These are phyloP conservation scores for Neolentinus lepideus DNA, from an alignment of 1,284 basidiomycete genomes.

Conservation along the genomic window DNA sequence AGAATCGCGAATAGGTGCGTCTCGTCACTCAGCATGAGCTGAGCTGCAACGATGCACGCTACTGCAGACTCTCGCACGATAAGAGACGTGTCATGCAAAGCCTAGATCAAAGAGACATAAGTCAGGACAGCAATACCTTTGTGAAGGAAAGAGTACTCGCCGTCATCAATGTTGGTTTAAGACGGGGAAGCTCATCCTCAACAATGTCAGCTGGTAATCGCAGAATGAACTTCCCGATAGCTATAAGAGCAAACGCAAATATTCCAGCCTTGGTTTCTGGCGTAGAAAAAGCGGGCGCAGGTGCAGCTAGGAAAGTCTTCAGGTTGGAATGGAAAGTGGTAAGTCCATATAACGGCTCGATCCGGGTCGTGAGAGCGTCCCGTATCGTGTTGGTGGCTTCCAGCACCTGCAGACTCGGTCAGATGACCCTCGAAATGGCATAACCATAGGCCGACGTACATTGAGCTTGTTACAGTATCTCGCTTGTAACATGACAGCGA, in stretches of 20 bases:
- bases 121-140: slow-evolving; percentile 3
- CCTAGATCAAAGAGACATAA: slow-evolving; percentile 29
- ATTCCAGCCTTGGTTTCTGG: slow-evolving; percentile 52
- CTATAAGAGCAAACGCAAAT: slow-evolving; percentile 75
- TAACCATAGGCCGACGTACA: slow-evolving; percentile 32
- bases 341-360: slow-evolving; percentile 78
- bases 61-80: slow-evolving; percentile 78
- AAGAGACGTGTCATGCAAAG: slow-evolving; percentile 66
- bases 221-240: slow-evolving; percentile 73
- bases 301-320: slow-evolving; percentile 50
- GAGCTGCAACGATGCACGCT: slow-evolving; percentile 72
- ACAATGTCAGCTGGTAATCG: slow-evolving; percentile 74
- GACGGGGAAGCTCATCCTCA: slow-evolving; percentile 76
- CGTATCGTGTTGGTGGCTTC: slow-evolving; percentile 76
- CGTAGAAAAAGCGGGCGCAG: slow-evolving; percentile 31
- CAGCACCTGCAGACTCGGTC: slow-evolving; percentile 43
- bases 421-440: slow-evolving; percentile 5
- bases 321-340: slow-evolving; percentile 72
- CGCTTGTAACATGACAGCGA: slow-evolving; percentile 52
- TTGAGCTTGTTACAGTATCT: slow-evolving; percentile 64
- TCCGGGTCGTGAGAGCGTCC: slow-evolving; percentile 57
- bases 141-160: slow-evolving; percentile 3
- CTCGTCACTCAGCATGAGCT: slow-evolving; percentile 73
- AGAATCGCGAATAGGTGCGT: slow-evolving; percentile 71
- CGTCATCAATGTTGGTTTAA: slow-evolving; percentile 55